Evolutionary conservation across 257 asterid species (phyloP).

Genomic region (Solanum paucissectum): DNA sequence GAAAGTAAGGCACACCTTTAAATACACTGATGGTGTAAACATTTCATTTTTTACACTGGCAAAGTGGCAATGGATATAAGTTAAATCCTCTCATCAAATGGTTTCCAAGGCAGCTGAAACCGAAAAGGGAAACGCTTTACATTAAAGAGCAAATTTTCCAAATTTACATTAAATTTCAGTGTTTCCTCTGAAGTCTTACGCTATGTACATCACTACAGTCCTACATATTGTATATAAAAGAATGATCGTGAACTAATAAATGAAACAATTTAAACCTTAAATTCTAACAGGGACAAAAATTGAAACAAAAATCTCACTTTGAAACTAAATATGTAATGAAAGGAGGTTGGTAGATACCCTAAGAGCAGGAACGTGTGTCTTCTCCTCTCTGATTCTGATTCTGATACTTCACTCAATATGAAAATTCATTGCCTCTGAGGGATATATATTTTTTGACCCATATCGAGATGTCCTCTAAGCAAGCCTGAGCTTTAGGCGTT

Average conservation of each 20-base stretch:
- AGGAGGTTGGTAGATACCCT: neutral
- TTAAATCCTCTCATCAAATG: neutral
- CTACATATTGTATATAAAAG: neutral
- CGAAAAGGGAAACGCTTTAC: neutral
- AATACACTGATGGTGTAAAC: neutral
- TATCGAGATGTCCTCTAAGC: conserved; percentile 70
- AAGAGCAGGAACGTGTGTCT: neutral
- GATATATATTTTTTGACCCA: conserved; percentile 86
- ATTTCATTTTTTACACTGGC: neutral
- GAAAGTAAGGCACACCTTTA: neutral
- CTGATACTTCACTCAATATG: conserved; percentile 25
- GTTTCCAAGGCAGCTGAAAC: neutral
- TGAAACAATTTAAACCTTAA: neutral
- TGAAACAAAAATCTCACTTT: neutral
- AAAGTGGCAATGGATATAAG: neutral
- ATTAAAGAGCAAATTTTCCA: neutral
- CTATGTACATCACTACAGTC: neutral
- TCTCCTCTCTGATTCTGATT: neutral
- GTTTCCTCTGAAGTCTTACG: neutral
- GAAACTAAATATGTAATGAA: neutral
- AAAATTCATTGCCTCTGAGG: conserved; percentile 69
- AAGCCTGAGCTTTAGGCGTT: conserved; percentile 71
- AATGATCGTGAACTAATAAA: neutral
- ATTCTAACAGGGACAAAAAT: neutral
- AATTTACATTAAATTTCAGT: neutral